A percentile compares a stretch with the other conserved stretches of the same genome.
phyloP scores from a whole-genome alignment of 2,329 filamentous ascomycete genomes.

The Colletotrichum sp. region DNA sequence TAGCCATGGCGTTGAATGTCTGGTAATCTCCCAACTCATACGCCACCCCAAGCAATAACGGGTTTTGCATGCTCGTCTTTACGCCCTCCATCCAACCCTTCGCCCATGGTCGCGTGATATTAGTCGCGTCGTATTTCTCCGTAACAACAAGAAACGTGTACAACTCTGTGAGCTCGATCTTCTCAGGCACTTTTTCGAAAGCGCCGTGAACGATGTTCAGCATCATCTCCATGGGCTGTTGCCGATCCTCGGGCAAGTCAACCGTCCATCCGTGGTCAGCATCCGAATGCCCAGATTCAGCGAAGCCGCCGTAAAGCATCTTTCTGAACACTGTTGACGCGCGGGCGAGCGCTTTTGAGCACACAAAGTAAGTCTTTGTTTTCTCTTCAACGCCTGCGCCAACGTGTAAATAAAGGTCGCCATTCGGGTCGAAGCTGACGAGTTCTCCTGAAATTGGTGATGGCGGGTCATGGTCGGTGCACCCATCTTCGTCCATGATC shows the following conservation, averaged over 20 bases:
- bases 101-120: slow-evolving; percentile 28
- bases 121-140: slow-evolving; percentile 34
- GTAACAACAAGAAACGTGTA: slow-evolving; percentile 31
- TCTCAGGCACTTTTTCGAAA: slow-evolving; percentile 27
- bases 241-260: slow-evolving; percentile 34
- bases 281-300: slow-evolving; percentile 22
- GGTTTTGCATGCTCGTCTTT: slow-evolving; percentile 16
- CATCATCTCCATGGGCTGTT: slow-evolving; percentile 28
- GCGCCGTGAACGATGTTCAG: slow-evolving; percentile 34
- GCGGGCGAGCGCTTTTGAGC: slow-evolving; percentile 30
- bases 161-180: slow-evolving; percentile 25
- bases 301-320: slow-evolving; percentile 32
- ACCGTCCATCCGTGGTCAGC: slow-evolving; percentile 27
- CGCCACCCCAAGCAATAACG: slow-evolving; percentile 31
- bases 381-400: background rate
- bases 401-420: background rate
- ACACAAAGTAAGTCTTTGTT: slow-evolving; percentile 25
- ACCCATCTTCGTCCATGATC: background rate
- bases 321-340: slow-evolving; percentile 30
- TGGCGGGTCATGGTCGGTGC: background rate
- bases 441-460: background rate
- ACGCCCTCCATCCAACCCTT: slow-evolving; percentile 22
- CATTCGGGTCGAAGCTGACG: background rate
- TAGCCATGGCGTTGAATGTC: slow-evolving; percentile 24
- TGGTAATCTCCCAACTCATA: slow-evolving; percentile 33